Base-by-base conservation (phyloP, 805 yeast genomes). In the Jamesozyma piceae region DNA sequence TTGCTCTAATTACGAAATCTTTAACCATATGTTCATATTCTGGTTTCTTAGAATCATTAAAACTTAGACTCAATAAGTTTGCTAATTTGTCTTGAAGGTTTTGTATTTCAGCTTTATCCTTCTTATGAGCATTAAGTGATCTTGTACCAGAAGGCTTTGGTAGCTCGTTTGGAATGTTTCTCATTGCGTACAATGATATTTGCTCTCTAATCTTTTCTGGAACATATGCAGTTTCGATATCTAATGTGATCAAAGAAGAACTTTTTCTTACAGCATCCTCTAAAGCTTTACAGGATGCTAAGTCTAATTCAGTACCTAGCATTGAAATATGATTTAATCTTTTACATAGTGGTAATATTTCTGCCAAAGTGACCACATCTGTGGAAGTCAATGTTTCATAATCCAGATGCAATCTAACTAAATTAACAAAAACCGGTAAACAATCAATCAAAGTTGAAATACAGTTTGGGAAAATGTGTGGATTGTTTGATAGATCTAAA, bases 401-500 rank as follows among this genome's bases (percentile, higher is more conserved):
- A 47, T 88, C 95, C 43, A 89, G 55, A 55, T 82, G 87, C 32
- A 89, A 60, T 42, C 95, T 68, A 1, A 74, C 59, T 49, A 89
- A 63, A 38, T 71, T 69, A 4, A 75, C 76, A 59, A 81, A 81
- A n/a, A 77, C 64, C 1, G 96, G 95, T 38, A 89, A 60, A 46
- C 73, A 72, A n/a, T 75, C 67, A 2, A 77, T 67, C 41, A 88
- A 63, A 30, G 73, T 68, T 11, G 64, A 58, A 46, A 75, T 66
- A 21, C 80, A 67, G 4, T 67, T 57, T 0, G 86, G 87, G 61
- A 88, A 85, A 14, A 89, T 61, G 39, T 68, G 69, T 17, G 80
- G 78, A 60, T 88, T 89, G 49, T 81, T 77, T 9, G 95, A 84
- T 22, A 89, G 53, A 60, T 89, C 97, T 44, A 89, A 65, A 57